Percentiles rank a stretch among this genome's conserved stretches.
Evolutionary conservation across 768 basidiomycete species (phyloP).

Genomic region (Russula earlei): DNA sequence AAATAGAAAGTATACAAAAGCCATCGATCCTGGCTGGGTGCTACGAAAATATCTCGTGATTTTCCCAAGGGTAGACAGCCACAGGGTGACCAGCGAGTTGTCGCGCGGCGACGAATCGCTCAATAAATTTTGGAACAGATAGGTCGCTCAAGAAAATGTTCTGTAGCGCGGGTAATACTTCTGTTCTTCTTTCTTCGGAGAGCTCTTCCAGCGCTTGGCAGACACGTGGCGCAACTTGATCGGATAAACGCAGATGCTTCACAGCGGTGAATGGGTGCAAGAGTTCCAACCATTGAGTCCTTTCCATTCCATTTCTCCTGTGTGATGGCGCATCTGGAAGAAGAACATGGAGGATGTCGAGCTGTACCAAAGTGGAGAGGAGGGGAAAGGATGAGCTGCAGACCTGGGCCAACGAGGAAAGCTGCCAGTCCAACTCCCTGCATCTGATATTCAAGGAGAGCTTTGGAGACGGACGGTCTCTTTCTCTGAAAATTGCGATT

Average conservation of each 20-base stretch:
- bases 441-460: no score
- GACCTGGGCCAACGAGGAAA: neutral
- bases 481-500: no score
- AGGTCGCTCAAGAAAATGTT: neutral
- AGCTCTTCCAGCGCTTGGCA: neutral
- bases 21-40: no score
- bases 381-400: neutral
- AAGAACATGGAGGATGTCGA: neutral
- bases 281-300: neutral
- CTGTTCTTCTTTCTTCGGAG: neutral
- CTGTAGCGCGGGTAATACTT: neutral
- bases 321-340: no score
- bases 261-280: neutral
- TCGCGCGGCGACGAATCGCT: neutral
- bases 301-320: neutral
- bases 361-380: neutral
- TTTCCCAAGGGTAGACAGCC: neutral
- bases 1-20: no score
- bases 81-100: neutral
- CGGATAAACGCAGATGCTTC: neutral
- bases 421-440: neutral
- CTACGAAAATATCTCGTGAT: no score
- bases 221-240: neutral
- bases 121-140: neutral
- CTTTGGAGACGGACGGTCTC: no score